Percentiles rank a stretch among this genome's conserved stretches.
These are phyloP conservation scores for Salix dunnii DNA, from an alignment of 345 rosid genomes.

Conservation along the genomic window DNA sequence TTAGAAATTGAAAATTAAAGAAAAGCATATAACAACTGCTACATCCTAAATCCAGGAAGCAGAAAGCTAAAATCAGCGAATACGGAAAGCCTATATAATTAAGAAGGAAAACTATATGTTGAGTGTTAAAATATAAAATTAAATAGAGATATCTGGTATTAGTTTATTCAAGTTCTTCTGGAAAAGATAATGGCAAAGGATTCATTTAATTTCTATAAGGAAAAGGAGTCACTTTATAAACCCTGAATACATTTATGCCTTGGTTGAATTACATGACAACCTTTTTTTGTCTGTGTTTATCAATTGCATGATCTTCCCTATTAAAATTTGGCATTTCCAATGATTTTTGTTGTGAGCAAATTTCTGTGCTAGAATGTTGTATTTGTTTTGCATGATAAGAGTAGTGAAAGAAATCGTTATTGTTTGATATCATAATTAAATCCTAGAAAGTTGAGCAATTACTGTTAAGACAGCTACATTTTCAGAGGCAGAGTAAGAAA, in stretches of 20 bases:
- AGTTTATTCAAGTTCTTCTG: no score
- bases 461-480: neutral
- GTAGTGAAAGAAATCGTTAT: no score
- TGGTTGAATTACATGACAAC: no score
- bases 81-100: no score
- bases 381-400: neutral
- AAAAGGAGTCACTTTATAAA: no score
- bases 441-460: neutral
- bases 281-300: no score
- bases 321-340: neutral
- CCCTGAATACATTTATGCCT: no score
- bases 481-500: neutral
- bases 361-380: neutral
- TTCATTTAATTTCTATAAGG: no score
- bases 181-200: no score
- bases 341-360: neutral
- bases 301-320: neutral
- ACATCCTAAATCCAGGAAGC: neutral
- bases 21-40: neutral
- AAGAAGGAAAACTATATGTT: neutral
- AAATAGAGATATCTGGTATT: no score
- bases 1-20: no score
- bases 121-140: no score
- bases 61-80: neutral
- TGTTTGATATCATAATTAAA: neutral